These are phyloP conservation scores for Schwanniomyces vanrijiae DNA, from an alignment of 805 yeast species.

Conservation along the genomic window DNA sequence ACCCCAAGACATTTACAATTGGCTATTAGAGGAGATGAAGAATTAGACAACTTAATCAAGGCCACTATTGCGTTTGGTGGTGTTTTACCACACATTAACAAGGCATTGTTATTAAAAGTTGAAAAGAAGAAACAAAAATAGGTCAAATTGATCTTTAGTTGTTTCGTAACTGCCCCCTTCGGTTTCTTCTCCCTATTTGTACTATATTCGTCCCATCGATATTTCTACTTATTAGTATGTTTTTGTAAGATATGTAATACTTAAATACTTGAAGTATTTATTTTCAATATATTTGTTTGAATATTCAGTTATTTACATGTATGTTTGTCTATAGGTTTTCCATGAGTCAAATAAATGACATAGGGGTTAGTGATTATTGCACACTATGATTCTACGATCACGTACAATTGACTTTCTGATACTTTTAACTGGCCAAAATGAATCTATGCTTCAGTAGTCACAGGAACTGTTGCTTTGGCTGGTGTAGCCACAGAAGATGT, in stretches of 20 bases:
- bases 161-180: background rate
- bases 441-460: too few relatives aligned
- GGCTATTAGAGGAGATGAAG: slow-evolving; percentile 98
- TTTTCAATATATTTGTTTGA: background rate
- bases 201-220: background rate
- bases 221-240: background rate
- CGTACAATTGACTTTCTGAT: too few relatives aligned
- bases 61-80: slow-evolving; percentile 98
- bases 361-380: too few relatives aligned
- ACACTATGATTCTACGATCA: too few relatives aligned
- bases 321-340: background rate
- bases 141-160: background rate
- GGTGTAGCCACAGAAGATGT: background rate
- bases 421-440: too few relatives aligned
- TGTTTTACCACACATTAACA: slow-evolving; percentile 92
- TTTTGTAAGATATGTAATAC: slow-evolving; percentile 2
- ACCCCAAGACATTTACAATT: slow-evolving; percentile 96
- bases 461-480: background rate
- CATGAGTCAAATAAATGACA: too few relatives aligned
- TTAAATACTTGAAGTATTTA: slow-evolving; percentile 3
- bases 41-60: slow-evolving; percentile 87
- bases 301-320: background rate
- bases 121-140: slow-evolving; percentile 51
- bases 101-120: slow-evolving; percentile 74
- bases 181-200: slow-evolving; percentile 1